Conservation (phyloP, 139 green algal genomes). For the Nannochloris sp. region DNA sequence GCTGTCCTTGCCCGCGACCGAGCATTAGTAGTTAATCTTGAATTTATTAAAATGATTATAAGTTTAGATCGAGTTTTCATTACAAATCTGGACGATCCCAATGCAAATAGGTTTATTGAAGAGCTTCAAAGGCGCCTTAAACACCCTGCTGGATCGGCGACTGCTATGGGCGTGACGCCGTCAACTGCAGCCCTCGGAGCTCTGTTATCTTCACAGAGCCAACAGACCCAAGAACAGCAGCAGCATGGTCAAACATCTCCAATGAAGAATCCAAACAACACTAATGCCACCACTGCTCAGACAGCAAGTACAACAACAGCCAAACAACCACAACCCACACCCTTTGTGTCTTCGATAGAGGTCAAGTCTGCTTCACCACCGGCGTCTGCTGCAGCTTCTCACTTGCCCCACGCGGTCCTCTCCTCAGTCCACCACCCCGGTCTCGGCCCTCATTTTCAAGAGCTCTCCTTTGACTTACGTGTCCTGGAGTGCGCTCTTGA, state of each 20-base stretch:
- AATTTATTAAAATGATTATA: conserved; percentile 36
- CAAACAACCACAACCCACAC: too few species aligned
- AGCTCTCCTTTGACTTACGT: conserved; percentile 43
- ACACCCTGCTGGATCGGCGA: not conserved
- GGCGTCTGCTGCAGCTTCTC: not conserved
- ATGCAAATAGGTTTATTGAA: conserved; percentile 28
- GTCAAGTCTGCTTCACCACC: not conserved
- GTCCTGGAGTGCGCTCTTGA: conserved; percentile 39
- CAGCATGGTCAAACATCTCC: too few species aligned
- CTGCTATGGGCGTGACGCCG: not conserved
- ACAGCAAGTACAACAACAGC: too few species aligned
- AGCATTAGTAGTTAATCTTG: conserved; percentile 38
- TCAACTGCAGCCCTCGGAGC: not conserved
- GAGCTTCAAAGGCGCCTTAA: conserved; percentile 27
- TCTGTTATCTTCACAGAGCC: too few species aligned
- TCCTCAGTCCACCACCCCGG: too few species aligned
- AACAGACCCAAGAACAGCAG: too few species aligned
- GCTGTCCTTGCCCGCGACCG: conserved; percentile 34
- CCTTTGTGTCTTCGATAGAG: too few species aligned
- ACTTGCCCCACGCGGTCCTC: too few species aligned
- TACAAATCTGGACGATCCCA: conserved; percentile 23
- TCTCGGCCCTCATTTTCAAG: too few species aligned
- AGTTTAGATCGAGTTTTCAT: conserved; percentile 11
- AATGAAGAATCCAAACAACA: too few species aligned
- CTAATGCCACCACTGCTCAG: too few species aligned